phyloP scores from a whole-genome alignment of 2,329 filamentous ascomycete genomes.

The Catunica adiposa region DNA sequence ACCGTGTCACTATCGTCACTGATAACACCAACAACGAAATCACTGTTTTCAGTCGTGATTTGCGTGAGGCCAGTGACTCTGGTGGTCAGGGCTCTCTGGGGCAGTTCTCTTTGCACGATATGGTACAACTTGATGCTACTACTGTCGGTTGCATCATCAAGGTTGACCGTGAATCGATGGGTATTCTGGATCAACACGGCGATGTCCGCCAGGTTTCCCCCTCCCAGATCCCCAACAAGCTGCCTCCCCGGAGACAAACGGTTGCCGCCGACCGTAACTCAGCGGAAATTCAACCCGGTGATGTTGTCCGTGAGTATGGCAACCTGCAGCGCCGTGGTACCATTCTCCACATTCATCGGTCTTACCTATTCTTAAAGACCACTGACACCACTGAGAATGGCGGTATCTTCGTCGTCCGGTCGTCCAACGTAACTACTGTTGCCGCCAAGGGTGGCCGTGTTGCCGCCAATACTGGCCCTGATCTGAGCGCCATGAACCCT shows the following conservation, averaged over 20 bases:
- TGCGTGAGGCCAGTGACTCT: conserved; percentile 83
- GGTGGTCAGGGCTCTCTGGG: conserved; percentile 72
- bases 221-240: conserved; percentile 79
- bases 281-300: conserved; percentile 78
- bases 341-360: conserved; percentile 85
- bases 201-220: conserved; percentile 68
- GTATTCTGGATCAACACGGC: conserved; percentile 80
- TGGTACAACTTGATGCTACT: conserved; percentile 82
- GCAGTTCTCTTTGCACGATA: conserved; percentile 79
- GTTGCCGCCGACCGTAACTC: conserved; percentile 88
- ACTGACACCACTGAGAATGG: conserved; percentile 72
- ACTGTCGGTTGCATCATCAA: conserved; percentile 91
- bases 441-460: conserved; percentile 86
- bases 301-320: conserved; percentile 78
- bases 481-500: conserved; percentile 84
- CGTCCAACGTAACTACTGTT: conserved; percentile 72
- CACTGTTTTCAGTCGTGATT: conserved; percentile 93
- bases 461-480: conserved; percentile 44
- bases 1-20: conserved; percentile 80
- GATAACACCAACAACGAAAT: conserved; percentile 89
- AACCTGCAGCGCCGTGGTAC: conserved; percentile 75
- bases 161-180: conserved; percentile 82
- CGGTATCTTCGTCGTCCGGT: conserved; percentile 74
- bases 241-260: conserved; percentile 65
- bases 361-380: conserved; percentile 81